Base-by-base conservation (phyloP, 495 filamentous ascomycete genomes). In the Cetradonia linearis region DNA sequence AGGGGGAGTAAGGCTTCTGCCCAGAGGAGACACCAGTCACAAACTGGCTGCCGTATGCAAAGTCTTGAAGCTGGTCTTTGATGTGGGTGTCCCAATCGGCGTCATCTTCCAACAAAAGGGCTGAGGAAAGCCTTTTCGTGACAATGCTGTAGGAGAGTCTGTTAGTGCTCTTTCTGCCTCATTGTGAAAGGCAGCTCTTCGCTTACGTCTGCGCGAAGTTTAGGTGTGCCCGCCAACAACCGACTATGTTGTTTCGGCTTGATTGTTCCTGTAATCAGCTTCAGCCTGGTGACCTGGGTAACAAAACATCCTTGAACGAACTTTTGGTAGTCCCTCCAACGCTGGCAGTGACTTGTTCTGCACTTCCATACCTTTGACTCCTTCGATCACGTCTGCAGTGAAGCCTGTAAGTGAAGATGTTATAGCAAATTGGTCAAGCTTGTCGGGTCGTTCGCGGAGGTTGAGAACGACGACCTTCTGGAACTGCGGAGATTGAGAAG, bases 391-490 rank as follows among this genome's bases (percentile, higher is more conserved):
- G 1, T 80, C 78, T 3, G 84, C 67, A 6, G 73, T 71, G 25
- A 87, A 69, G 13, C 76, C 75, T 13, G 71, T 77, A 2, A 81
- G 64, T 1, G 76, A 76, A 5, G 82, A 77, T 2, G 78, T 74
- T 3, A 85, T 68, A 3, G 71, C 70, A 55, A 86, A 73, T 11
- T 76, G 80, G 73, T 88, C 83, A 27, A 81, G 79, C 33, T 83
- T 81, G 62, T 87, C 85, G 9, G 78, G 77, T 23, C 85, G 75
- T 25, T 75, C 72, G 5, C 80, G 78, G 33, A 87, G 71, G 50
- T 81, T 83, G 53, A 87, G 78, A 49, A 83, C 82, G 63, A 83
- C 80, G 31, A 86, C 73, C 58, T 82, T 76, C 49, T 79, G 67
- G 63, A 86, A 84, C 82, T 84, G 16, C 28, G 8, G 52, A 47